Base-by-base conservation (phyloP, 305 asterid genomes). In the Fraxinus greggii region DNA sequence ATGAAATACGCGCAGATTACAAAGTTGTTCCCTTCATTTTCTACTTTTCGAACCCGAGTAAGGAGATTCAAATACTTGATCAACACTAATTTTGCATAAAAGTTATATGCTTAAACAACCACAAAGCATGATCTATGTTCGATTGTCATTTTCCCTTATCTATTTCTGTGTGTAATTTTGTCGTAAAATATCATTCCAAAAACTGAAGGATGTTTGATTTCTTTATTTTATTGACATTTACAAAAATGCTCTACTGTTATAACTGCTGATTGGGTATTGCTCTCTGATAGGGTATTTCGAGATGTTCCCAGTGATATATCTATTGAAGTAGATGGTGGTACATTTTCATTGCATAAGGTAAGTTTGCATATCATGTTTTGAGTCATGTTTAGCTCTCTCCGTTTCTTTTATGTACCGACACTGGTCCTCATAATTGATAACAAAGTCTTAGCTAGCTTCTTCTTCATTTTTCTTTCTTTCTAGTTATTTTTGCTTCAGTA, bases 311-410 rank as follows among this genome's bases (percentile, higher is more conserved):
- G 97, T 79, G 97, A 95, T 85, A 88, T 91, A 83, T 88, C 89
- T 24, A 90, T 92, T 42, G 93, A 90, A 84, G 98, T 92, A 54
- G 90, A 91, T 45, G 97, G 92, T 1, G 86, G 84, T 63, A 75
- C 91, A 31, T 95, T 95, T 89, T 88, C 91, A 26, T 87, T 95
- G 89, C 99, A 95, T 76, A 95, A 92, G 97, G 99, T 90, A 84
- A 91, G 15, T 78, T 78, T 79, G 48, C 76, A 77, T 81, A 45
- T n/a, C 51, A 4, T 61, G 69, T 40, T 35, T 76, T 79, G 35
- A 75, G 59, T 81, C 17, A 21, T 33, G 36, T 13, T 24, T 29
- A 38, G 61, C 24, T 32, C 9, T 73, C 42, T 51, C 29, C 67
- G 7, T 19, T 23, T 61, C 17, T 61, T 61, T 23, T 61, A 61